These are phyloP conservation scores for Cryomyces minteri DNA, from an alignment of 495 filamentous ascomycete species.

Conservation along the genomic window DNA sequence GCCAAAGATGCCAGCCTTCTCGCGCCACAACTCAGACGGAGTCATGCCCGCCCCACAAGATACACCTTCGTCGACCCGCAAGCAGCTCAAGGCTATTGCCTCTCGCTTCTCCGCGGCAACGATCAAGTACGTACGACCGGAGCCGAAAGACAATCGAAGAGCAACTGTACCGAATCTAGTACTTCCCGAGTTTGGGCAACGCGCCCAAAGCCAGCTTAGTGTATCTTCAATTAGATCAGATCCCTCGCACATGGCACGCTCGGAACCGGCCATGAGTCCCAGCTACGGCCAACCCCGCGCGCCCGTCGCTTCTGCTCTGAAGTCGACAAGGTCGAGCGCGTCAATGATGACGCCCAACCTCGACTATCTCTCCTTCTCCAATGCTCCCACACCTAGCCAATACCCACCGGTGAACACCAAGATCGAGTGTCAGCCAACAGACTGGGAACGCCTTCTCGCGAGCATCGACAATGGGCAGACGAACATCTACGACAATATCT, in stretches of 20 bases:
- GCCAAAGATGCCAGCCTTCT: too few relatives aligned
- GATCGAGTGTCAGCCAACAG: slow-evolving; percentile 23
- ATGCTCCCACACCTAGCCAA: slow-evolving; percentile 9
- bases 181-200: background rate
- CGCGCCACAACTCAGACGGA: too few relatives aligned
- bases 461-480: slow-evolving; percentile 59
- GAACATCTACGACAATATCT: slow-evolving; percentile 64
- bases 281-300: slow-evolving; percentile 1
- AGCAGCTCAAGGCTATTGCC: background rate
- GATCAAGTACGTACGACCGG: slow-evolving; percentile 3
- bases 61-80: too few relatives aligned
- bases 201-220: slow-evolving; percentile 19
- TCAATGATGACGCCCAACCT: slow-evolving; percentile 28
- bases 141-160: slow-evolving; percentile 4
- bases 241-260: slow-evolving; percentile 14
- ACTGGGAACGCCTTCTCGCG: slow-evolving; percentile 65
- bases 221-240: slow-evolving; percentile 15
- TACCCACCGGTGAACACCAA: slow-evolving; percentile 1
- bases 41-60: too few relatives aligned
- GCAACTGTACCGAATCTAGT: slow-evolving; percentile 10
- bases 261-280: slow-evolving; percentile 18
- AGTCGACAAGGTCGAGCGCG: slow-evolving; percentile 17
- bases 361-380: slow-evolving; percentile 32
- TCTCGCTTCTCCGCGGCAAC: slow-evolving; percentile 12
- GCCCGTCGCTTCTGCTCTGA: slow-evolving; percentile 4